Conservation (phyloP, 2,329 filamentous ascomycete species). For the Fonsecaea pedrosoi region DNA sequence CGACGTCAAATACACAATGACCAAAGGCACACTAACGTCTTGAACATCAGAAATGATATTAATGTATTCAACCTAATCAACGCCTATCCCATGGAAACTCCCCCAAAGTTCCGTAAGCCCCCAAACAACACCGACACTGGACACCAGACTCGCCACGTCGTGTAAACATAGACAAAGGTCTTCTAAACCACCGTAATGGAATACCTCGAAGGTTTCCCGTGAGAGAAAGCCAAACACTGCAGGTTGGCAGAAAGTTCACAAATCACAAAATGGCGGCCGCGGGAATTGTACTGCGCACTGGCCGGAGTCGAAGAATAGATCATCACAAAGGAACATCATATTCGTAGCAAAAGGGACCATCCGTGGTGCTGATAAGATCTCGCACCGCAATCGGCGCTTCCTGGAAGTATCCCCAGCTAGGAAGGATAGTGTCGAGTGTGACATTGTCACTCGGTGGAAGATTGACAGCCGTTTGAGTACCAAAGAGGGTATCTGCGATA, state of each 20-base stretch:
- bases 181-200: background rate
- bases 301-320: background rate
- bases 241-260: background rate
- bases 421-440: constrained; percentile 37
- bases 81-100: background rate
- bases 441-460: constrained; percentile 39
- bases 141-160: background rate
- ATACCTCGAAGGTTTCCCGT: background rate
- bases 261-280: background rate
- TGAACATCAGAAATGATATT: background rate
- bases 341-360: constrained; percentile 41
- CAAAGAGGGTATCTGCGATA: constrained; percentile 28
- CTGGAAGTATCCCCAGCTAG: constrained; percentile 38
- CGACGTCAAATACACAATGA: background rate
- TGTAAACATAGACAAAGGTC: background rate
- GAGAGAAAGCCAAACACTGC: background rate
- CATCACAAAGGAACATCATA: constrained; percentile 38
- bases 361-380: constrained; percentile 39
- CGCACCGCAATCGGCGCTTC: constrained; percentile 25
- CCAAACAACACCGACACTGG: background rate
- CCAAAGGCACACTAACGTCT: background rate
- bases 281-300: constrained; percentile 5
- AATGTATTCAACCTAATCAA: background rate
- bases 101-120: background rate
- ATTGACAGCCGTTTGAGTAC: constrained; percentile 40